Evolutionary conservation across 2,329 filamentous ascomycete genomes (phyloP), one percentile per base, ranked within the genome.

Genomic region (Diaporthe sp.): DNA sequence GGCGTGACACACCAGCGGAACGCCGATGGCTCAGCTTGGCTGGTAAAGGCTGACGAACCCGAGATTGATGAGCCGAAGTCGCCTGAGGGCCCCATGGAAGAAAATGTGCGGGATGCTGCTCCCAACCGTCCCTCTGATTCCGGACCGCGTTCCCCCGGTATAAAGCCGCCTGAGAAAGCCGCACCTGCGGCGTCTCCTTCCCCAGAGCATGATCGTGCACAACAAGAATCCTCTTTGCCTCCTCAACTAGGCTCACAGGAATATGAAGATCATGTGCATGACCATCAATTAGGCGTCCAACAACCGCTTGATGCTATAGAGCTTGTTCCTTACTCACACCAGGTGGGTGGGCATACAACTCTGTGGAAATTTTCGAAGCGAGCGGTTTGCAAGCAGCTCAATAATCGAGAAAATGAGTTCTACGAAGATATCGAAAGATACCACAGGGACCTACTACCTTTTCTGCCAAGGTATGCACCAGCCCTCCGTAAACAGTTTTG

Each of bases 331-430:
- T 99, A 98, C 85, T 95, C 95, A 79, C 97, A 99, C 85, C 97
- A 99, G 85, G 97, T 99, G 73, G 97, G 97, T 75, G 97, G 97
- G 0, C 97, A 99, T 83, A 98, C 95, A 9, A 98, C 96, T 0
- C 90, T 99, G 49, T 99, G 98, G 90, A 93, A 96, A 57, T 98
- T 99, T 82, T 98, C 97, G 25, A 93, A 95, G 79, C 92, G 96
- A 80, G 97, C 97, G 74, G 96, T 99, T 15, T 99, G 97, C 88
- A 99, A 99, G 85, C 95, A 98, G 85, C 90, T 99, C 81, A 99
- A 98, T 84, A 99, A 98, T 83, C 91, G 96, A 81, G 97, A 99
- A 83, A 99, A 99, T 84, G 95, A 98, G 85, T 99, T 99, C 82
- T 99, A 99, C 84, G 97, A 99, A 85, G 97, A 93, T 73, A 95